phyloP scores from a whole-genome alignment of 2,329 filamentous ascomycete species.

The Aspergillus niger region DNA sequence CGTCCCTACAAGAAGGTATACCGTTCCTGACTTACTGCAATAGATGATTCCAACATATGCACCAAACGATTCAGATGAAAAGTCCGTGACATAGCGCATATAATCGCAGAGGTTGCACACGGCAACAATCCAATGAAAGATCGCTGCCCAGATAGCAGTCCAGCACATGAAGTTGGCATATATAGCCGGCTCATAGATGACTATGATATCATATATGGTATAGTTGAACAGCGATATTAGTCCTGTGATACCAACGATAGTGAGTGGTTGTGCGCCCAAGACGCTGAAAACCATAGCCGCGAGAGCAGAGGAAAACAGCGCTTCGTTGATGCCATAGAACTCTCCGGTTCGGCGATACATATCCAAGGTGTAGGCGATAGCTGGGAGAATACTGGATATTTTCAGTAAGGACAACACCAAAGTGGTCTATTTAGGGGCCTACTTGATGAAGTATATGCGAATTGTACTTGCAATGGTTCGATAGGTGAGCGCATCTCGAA shows the following conservation, averaged over 20 bases:
- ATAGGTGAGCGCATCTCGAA: slow-evolving; percentile 58
- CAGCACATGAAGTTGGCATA: slow-evolving; percentile 60
- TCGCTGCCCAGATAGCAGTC: slow-evolving; percentile 59
- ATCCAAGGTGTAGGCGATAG: slow-evolving; percentile 60
- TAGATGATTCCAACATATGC: slow-evolving; percentile 61
- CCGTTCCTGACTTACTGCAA: slow-evolving; percentile 41
- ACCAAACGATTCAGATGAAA: slow-evolving; percentile 57
- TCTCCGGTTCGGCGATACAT: slow-evolving; percentile 58
- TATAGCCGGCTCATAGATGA: slow-evolving; percentile 50
- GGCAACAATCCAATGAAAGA: slow-evolving; percentile 59
- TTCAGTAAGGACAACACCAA: too few species aligned
- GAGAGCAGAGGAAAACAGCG: slow-evolving; percentile 57
- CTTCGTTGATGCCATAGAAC: slow-evolving; percentile 61
- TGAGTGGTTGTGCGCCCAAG: slow-evolving; percentile 56
- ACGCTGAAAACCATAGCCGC: slow-evolving; percentile 58
- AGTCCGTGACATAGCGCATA: slow-evolving; percentile 61
- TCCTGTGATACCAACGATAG: slow-evolving; percentile 60
- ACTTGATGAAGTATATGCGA: slow-evolving; percentile 60
- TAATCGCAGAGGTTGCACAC: slow-evolving; percentile 58
- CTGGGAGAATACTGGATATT: slow-evolving; percentile 52
- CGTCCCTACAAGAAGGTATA: background rate
- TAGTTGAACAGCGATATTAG: slow-evolving; percentile 60
- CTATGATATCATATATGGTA: slow-evolving; percentile 61
- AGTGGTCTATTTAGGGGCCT: background rate
- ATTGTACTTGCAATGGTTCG: slow-evolving; percentile 57